These are phyloP conservation scores for Cryomyces antarcticus DNA, from an alignment of 495 filamentous ascomycete genomes.

Conservation along the genomic window DNA sequence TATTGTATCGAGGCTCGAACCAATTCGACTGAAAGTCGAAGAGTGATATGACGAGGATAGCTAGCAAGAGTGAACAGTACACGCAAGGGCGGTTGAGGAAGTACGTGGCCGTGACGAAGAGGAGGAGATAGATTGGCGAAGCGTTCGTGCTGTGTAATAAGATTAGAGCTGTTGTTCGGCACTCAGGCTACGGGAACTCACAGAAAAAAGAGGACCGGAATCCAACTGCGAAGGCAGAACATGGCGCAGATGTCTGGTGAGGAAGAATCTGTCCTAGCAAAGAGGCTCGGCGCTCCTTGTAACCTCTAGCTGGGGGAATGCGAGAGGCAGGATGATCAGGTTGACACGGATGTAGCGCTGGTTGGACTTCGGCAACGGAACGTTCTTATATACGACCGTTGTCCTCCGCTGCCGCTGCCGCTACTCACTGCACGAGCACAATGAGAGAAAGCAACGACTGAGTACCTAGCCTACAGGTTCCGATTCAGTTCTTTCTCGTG, in stretches of 20 bases:
- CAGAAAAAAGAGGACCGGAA: constrained; percentile 21
- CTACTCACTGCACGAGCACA: too few species aligned
- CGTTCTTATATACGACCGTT: too few species aligned
- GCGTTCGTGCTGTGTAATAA: constrained; percentile 9
- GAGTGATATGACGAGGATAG: constrained; percentile 20
- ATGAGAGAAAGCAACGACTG: too few species aligned
- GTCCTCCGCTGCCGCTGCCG: too few species aligned
- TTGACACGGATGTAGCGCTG: too few species aligned
- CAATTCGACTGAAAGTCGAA: constrained; percentile 22
- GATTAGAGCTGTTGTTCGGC: neutral
- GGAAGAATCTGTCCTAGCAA: too few species aligned
- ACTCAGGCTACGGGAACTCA: constrained; percentile 3
- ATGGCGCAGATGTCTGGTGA: constrained; percentile 1
- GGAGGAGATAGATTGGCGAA: constrained; percentile 20
- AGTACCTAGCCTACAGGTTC: too few species aligned
- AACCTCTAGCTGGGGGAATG: too few species aligned
- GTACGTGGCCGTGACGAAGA: constrained; percentile 22
- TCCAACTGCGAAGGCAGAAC: constrained; percentile 22
- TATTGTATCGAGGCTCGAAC: constrained; percentile 17
- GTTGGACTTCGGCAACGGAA: too few species aligned
- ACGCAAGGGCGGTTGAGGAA: constrained; percentile 23
- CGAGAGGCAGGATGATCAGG: too few species aligned
- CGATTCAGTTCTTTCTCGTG: too few species aligned
- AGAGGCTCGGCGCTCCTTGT: too few species aligned
- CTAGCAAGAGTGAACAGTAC: constrained; percentile 23